These are phyloP conservation scores for Cornus controversa DNA, from an alignment of 148 eudicot species.

Conservation along the genomic window DNA sequence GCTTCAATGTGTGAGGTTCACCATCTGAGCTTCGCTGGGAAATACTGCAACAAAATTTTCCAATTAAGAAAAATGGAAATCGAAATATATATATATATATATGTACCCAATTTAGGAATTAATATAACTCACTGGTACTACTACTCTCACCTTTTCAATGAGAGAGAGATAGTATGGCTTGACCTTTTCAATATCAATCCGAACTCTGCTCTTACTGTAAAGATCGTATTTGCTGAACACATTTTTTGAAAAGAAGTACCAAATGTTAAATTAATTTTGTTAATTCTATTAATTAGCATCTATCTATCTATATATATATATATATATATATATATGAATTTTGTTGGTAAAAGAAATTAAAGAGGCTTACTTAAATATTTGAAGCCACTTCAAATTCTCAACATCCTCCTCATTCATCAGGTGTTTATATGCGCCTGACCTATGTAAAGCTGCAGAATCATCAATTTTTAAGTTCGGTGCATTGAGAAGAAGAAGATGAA, in stretches of 20 bases:
- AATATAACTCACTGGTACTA: no score
- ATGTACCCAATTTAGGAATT: background rate
- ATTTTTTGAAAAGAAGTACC: background rate
- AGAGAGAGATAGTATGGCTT: slow-evolving; percentile 45
- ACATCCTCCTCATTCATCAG: slow-evolving; percentile 75
- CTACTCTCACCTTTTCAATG: slow-evolving; percentile 32
- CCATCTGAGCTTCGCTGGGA: slow-evolving; percentile 42
- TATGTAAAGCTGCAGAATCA: slow-evolving; percentile 51
- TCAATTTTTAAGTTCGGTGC: background rate
- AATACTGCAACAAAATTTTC: slow-evolving; percentile 27
- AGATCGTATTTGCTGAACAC: slow-evolving; percentile 42
- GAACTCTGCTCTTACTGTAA: slow-evolving; percentile 47
- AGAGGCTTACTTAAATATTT: slow-evolving; percentile 55
- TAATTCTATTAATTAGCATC: background rate
- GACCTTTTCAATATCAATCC: slow-evolving; percentile 35
- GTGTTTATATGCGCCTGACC: slow-evolving; percentile 66
- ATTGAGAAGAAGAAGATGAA: no score
- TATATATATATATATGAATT: no score
- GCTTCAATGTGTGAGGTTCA: slow-evolving; percentile 7
- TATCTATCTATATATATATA: no score
- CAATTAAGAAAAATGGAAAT: background rate
- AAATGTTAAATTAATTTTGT: background rate
- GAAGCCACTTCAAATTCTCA: slow-evolving; percentile 76
- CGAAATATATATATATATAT: background rate
- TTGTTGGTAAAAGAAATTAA: background rate